Evolutionary conservation across 2,329 filamentous ascomycete genomes (phyloP).

Genomic region (Podosphaera fusca): DNA sequence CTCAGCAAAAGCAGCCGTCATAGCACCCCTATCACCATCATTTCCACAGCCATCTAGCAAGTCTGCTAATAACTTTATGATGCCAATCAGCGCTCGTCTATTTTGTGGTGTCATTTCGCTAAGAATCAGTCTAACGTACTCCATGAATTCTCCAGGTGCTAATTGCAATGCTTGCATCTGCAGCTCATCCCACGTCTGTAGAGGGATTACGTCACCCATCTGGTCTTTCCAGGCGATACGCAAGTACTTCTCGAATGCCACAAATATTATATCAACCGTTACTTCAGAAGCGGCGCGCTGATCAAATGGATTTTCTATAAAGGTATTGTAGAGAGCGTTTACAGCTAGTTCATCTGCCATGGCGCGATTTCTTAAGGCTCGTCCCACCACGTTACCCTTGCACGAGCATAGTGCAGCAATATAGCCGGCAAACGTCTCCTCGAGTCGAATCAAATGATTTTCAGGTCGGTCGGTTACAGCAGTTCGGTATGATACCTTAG

Average conservation of each 20-base stretch:
- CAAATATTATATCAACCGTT: conserved; percentile 65
- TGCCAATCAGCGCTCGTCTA: conserved; percentile 53
- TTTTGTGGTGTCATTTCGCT: conserved; percentile 46
- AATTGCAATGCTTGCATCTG: conserved; percentile 42
- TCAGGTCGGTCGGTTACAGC: conserved; percentile 28
- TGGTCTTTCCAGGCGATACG: conserved; percentile 70
- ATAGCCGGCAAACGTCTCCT: conserved; percentile 70
- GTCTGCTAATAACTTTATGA: conserved; percentile 71
- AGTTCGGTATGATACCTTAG: conserved; percentile 15
- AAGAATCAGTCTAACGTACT: conserved; percentile 42
- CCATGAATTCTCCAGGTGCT: conserved; percentile 49
- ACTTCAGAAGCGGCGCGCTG: conserved; percentile 53
- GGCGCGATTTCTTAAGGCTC: conserved; percentile 45
- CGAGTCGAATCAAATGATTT: conserved; percentile 48
- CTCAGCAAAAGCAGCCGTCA: conserved; percentile 77
- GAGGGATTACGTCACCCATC: conserved; percentile 64
- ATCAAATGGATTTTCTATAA: conserved; percentile 65
- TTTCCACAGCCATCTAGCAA: conserved; percentile 76
- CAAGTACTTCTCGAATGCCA: conserved; percentile 83
- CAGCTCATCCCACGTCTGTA: conserved; percentile 47
- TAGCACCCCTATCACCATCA: conserved; percentile 67
- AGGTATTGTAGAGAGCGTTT: conserved; percentile 73
- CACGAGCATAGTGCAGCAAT: conserved; percentile 61
- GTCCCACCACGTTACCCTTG: conserved; percentile 69
- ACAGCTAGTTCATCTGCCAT: conserved; percentile 55